Evolutionary conservation across 129 eudicot species (phyloP).

Genomic region (Glebionis coronaria): DNA sequence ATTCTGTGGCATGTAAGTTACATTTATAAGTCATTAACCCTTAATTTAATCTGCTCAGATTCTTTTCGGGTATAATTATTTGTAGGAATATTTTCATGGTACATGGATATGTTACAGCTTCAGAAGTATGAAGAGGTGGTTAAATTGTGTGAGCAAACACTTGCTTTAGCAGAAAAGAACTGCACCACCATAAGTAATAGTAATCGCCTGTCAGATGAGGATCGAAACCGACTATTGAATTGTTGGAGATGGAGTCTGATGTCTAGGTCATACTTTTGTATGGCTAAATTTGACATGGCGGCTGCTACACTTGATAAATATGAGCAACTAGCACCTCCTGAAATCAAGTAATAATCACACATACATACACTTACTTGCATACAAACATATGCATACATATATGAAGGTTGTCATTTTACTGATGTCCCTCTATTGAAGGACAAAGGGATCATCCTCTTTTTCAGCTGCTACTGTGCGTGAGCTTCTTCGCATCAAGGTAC

Average conservation of each 20-base stretch:
- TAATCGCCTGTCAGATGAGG: conserved; percentile 24
- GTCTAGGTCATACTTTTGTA: conserved; percentile 57
- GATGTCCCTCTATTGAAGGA: conserved; percentile 21
- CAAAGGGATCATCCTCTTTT: conserved; percentile 33
- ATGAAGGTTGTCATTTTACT: conserved; percentile 11
- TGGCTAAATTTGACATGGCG: conserved; percentile 80
- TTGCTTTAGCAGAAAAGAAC: conserved; percentile 8
- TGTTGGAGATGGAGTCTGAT: conserved; percentile 73
- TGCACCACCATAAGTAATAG: neutral
- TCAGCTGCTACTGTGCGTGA: conserved; percentile 58
- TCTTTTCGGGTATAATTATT: no score
- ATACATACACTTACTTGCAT: neutral
- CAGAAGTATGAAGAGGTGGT: no score
- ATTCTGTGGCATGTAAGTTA: no score
- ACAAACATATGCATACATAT: neutral
- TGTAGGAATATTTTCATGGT: no score
- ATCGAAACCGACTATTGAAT: conserved; percentile 28
- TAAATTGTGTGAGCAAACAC: no score
- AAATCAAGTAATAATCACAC: conserved; percentile 39
- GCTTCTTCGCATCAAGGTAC: conserved; percentile 71
- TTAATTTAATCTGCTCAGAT: no score
- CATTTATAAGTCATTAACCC: no score
- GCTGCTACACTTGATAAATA: conserved; percentile 58
- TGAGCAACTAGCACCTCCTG: conserved; percentile 35
- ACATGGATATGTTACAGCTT: no score